Percentiles rank a stretch among this genome's conserved stretches.
These are phyloP conservation scores for Daldinia vernicosa DNA, from an alignment of 495 filamentous ascomycete genomes.

Conservation along the genomic window DNA sequence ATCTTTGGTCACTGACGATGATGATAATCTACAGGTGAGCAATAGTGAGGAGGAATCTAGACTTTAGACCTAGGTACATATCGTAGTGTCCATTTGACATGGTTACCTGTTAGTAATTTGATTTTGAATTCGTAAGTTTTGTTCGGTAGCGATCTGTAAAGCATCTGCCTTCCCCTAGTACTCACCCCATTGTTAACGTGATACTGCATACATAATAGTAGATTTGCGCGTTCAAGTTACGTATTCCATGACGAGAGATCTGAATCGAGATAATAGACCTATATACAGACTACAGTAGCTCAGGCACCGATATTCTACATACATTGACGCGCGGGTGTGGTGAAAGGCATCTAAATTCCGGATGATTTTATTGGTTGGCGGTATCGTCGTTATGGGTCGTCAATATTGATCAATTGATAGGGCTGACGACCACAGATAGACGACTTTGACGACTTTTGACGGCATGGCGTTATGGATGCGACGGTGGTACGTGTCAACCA, in stretches of 20 bases:
- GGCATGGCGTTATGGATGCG: constrained; percentile 9
- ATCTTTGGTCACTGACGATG: neutral
- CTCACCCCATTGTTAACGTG: neutral
- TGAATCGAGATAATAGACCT: neutral
- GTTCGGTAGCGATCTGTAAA: neutral
- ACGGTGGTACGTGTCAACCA: constrained; percentile 28
- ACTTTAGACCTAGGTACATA: neutral
- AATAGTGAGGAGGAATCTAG: neutral
- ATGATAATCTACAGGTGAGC: neutral
- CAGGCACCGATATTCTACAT: constrained; percentile 45
- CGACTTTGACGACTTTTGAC: constrained; percentile 5
- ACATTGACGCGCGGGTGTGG: constrained; percentile 27
- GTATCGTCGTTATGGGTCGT: constrained; percentile 11
- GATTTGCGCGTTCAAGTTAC: constrained; percentile 38
- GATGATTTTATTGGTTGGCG: constrained; percentile 24
- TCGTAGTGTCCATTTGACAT: neutral
- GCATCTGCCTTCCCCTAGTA: neutral
- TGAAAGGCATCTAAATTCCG: constrained; percentile 34
- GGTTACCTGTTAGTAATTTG: neutral
- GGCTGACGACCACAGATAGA: constrained; percentile 33
- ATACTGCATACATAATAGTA: neutral
- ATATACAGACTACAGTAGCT: no score
- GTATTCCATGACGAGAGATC: constrained; percentile 30
- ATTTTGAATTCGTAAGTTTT: neutral
- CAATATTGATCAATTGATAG: constrained; percentile 32